These are phyloP conservation scores for Haplosporangium sp. DNA, from an alignment of 371 early-diverging fungal species.

Conservation along the genomic window DNA sequence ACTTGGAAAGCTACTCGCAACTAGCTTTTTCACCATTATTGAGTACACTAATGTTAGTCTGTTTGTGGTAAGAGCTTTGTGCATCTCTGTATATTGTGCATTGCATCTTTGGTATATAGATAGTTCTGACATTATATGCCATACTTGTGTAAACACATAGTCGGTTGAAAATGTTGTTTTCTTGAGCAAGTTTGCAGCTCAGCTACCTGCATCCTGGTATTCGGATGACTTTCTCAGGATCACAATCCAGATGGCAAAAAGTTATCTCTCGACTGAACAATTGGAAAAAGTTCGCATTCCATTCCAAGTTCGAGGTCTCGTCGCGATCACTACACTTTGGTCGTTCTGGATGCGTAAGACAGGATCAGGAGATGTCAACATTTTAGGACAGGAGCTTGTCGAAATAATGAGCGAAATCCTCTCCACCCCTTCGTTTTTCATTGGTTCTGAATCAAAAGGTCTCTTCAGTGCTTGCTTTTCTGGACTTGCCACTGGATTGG, in stretches of 20 bases:
- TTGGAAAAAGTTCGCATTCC: slow-evolving; percentile 41
- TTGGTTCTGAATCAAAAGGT: slow-evolving; percentile 28
- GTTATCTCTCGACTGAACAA: slow-evolving; percentile 30
- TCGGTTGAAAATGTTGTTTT: slow-evolving; percentile 35
- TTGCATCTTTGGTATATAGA: neutral
- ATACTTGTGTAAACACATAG: slow-evolving; percentile 10
- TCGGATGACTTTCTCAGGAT: slow-evolving; percentile 49
- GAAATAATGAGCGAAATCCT: slow-evolving; percentile 46
- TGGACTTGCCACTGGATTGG: slow-evolving; percentile 47
- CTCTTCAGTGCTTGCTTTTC: slow-evolving; percentile 44
- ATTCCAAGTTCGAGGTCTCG: slow-evolving; percentile 33
- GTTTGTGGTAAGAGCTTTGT: slow-evolving; percentile 34
- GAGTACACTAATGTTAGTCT: slow-evolving; percentile 39
- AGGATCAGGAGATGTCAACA: slow-evolving; percentile 40
- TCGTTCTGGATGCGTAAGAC: slow-evolving; percentile 56
- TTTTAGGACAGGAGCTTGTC: slow-evolving; percentile 46
- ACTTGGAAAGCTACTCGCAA: slow-evolving; percentile 42
- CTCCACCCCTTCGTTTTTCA: slow-evolving; percentile 36
- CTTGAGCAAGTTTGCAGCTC: slow-evolving; percentile 38
- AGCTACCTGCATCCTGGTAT: slow-evolving; percentile 50
- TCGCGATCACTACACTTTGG: slow-evolving; percentile 42
- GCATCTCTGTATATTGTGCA: neutral
- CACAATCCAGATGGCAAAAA: slow-evolving; percentile 32
- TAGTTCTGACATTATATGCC: neutral
- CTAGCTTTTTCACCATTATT: slow-evolving; percentile 52